Evolutionary conservation across 148 eudicot genomes (phyloP).

Genomic region (Nepenthes gracilis): DNA sequence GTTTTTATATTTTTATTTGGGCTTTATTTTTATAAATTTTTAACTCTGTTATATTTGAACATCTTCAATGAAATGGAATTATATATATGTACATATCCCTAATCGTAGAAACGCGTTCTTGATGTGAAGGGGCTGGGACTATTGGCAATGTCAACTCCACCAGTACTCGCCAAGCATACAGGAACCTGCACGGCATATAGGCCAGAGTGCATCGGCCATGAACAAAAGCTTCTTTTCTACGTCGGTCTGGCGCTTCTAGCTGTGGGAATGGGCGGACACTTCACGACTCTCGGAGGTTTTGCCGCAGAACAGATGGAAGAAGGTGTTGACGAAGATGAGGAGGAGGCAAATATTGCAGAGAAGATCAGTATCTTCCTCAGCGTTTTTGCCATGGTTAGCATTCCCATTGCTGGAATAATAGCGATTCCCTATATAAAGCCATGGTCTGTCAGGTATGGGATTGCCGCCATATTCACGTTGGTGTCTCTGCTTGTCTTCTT

Average conservation of each 20-base stretch:
- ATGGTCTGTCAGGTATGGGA: constrained; percentile 39
- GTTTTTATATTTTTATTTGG: too few species aligned
- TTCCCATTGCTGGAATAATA: constrained; percentile 17
- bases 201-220: constrained; percentile 29
- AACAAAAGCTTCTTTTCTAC: constrained; percentile 35
- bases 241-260: constrained; percentile 32
- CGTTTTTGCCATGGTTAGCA: constrained; percentile 5
- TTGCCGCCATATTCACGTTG: constrained; percentile 28
- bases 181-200: constrained; percentile 36
- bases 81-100: too few species aligned
- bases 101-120: background rate
- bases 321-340: background rate
- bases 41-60: too few species aligned
- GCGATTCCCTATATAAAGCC: constrained; percentile 30
- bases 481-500: constrained; percentile 23
- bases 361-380: background rate
- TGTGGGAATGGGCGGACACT: constrained; percentile 37
- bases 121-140: constrained; percentile 35
- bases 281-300: constrained; percentile 17
- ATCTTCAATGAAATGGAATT: too few species aligned
- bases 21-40: too few species aligned
- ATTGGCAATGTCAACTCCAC: constrained; percentile 50
- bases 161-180: constrained; percentile 22
- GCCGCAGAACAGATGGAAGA: constrained; percentile 12
- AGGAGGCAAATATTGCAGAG: background rate